Base-by-base conservation (phyloP, 148 eudicot genomes). In the Limonium bicolor region DNA sequence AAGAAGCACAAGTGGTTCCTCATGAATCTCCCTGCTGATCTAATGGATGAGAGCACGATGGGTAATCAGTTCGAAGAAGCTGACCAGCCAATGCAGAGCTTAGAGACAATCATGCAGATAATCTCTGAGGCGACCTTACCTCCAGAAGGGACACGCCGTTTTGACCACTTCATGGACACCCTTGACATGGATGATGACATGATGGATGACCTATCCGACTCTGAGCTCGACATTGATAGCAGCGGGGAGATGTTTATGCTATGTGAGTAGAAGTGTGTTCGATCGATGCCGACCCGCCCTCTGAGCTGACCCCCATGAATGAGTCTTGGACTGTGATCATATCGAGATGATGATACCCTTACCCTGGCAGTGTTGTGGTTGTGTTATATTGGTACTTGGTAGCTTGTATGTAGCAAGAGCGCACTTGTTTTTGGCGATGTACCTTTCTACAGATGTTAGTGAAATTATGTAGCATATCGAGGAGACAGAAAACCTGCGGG, bases 51-150 rank as follows among this genome's bases (percentile, higher is more conserved):
- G 51, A 74, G 59, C 32, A 59, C 55, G 36, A 63, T 58, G 25
- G 66, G 77, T 59, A 74, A 54, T 72, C 83, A 69, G 63, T 83
- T 83, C 47, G 72, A 79, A 63, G 96, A 88, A 56, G 83, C 92
- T 1, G 96, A 82, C 27, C 85, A 79, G 32, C 94, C 88, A 32
- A 80, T 80, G 78, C 96, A 88, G 62, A 80, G 92, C 66, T 55
- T 70, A 0, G 84, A 86, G 48, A 54, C 50, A 6, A 77, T 86
- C 56, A 86, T 81, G 95, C 86, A 86, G 48, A 81, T 86, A 59
- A 77, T 88, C 43, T 71, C 96, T 1, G 47, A 43, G 18, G 47
- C 47, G 15, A 43, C 47, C 30, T 23, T 43, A 11, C 47, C 47
- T 43, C 47, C 47, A 2, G 47, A 7, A 1, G 47, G 47, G 31